Evolutionary conservation across 208 protist species (phyloP).

Genomic region (Trypanosomatidae sp.): DNA sequence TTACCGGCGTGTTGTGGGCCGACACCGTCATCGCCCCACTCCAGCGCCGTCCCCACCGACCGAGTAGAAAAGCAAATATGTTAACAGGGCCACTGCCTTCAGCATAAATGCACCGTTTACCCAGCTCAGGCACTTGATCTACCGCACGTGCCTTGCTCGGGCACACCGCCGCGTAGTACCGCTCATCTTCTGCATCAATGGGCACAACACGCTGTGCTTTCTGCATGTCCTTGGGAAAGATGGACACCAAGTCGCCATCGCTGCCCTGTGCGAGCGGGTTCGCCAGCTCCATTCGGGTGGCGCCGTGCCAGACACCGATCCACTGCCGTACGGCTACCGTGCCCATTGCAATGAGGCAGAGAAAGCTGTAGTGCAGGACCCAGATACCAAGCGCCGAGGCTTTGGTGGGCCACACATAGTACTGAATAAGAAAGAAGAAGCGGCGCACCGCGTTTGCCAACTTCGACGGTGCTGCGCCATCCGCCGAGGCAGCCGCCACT

Average conservation of each 20-base stretch:
- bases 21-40: constrained; percentile 56
- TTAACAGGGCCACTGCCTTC: constrained; percentile 43
- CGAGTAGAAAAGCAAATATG: constrained; percentile 34
- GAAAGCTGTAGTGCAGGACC: constrained; percentile 52
- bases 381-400: constrained; percentile 56
- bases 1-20: constrained; percentile 44
- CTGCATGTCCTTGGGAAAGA: constrained; percentile 43
- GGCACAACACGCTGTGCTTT: constrained; percentile 21
- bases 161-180: constrained; percentile 37
- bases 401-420: constrained; percentile 45
- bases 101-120: constrained; percentile 50
- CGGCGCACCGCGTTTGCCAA: constrained; percentile 16
- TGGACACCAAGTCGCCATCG: constrained; percentile 57
- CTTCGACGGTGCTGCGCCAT: not conserved
- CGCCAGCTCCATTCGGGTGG: constrained; percentile 64
- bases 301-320: constrained; percentile 41
- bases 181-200: constrained; percentile 36
- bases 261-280: constrained; percentile 71
- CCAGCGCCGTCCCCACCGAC: constrained; percentile 35
- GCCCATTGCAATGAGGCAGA: constrained; percentile 17
- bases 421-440: constrained; percentile 26
- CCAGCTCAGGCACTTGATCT: not conserved
- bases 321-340: constrained; percentile 43
- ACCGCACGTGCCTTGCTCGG: constrained; percentile 29
- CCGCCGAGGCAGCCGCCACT: not conserved